Evolutionary conservation across 495 filamentous ascomycete species (phyloP).

Genomic region (Aspergillus leporis): DNA sequence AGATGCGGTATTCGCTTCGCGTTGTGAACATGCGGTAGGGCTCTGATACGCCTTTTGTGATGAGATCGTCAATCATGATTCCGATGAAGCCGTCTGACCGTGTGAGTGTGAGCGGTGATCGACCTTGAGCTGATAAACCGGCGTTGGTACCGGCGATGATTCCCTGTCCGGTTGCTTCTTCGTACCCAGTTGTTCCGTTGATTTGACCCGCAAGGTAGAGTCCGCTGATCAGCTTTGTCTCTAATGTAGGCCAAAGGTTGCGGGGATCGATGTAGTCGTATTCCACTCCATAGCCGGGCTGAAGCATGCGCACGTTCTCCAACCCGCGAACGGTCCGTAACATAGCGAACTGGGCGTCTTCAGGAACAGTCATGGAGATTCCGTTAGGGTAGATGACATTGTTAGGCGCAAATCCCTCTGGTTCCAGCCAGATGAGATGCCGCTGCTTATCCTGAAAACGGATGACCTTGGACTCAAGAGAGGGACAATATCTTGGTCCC

Average conservation of each 20-base stretch:
- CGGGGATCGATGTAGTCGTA: slow-evolving; percentile 98
- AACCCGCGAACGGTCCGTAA: slow-evolving; percentile 82
- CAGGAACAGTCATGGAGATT: slow-evolving; percentile 94
- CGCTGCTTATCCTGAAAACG: slow-evolving; percentile 75
- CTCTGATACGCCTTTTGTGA: slow-evolving; percentile 96
- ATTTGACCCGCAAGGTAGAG: slow-evolving; percentile 96
- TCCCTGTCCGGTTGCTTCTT: slow-evolving; percentile 94
- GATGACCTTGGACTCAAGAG: slow-evolving; percentile 91
- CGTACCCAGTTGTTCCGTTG: slow-evolving; percentile 97
- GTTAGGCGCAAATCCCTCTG: slow-evolving; percentile 84
- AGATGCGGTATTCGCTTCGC: slow-evolving; percentile 92
- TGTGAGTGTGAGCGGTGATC: slow-evolving; percentile 64
- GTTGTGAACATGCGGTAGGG: slow-evolving; percentile 99
- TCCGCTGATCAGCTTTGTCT: slow-evolving; percentile 88
- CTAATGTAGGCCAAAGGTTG: slow-evolving; percentile 78
- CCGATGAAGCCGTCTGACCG: slow-evolving; percentile 93
- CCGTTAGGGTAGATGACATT: slow-evolving; percentile 95
- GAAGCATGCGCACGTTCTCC: slow-evolving; percentile 89
- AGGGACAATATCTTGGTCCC: slow-evolving; percentile 93
- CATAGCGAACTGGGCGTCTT: slow-evolving; percentile 78
- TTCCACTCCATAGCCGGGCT: slow-evolving; percentile 95
- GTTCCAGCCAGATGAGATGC: slow-evolving; percentile 95
- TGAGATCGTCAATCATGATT: slow-evolving; percentile 97
- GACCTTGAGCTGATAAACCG: slow-evolving; percentile 70
- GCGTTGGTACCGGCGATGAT: slow-evolving; percentile 93